A percentile compares a stretch with the other conserved stretches of the same genome.
Evolutionary conservation across 2,329 filamentous ascomycete genomes (phyloP).

Genomic region (Ophiostoma tasmaniense): DNA sequence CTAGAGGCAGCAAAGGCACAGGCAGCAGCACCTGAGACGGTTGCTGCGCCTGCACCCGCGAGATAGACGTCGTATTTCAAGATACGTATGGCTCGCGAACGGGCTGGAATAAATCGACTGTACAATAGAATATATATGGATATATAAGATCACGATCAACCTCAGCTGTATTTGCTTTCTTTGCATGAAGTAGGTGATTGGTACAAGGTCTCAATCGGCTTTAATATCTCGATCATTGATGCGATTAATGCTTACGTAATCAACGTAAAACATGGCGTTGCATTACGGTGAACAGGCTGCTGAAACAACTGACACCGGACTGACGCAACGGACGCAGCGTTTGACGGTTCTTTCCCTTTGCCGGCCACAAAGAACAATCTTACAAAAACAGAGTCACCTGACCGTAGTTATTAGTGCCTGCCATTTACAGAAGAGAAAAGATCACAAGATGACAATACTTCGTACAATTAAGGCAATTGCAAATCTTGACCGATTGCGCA

Average conservation of each 20-base stretch:
- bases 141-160: constrained; percentile 3
- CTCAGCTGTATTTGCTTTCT: not conserved
- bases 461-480: not conserved
- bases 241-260: too few relatives aligned
- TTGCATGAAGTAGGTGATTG: too few relatives aligned
- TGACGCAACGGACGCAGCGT: not conserved
- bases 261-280: not conserved
- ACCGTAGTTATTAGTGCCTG: not conserved
- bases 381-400: not conserved
- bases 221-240: too few relatives aligned
- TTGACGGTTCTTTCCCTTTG: not conserved
- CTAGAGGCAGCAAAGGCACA: constrained; percentile 1
- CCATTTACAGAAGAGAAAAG: not conserved
- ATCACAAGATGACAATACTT: not conserved
- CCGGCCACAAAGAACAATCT: not conserved
- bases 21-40: constrained; percentile 5
- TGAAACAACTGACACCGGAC: not conserved
- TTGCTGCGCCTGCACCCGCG: not conserved
- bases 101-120: not conserved
- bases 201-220: too few relatives aligned
- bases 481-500: constrained; percentile 1
- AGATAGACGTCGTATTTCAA: not conserved
- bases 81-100: not conserved
- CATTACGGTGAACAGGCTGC: not conserved
- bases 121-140: not conserved